A percentile compares a stretch with the other conserved stretches of the same genome.
These are phyloP conservation scores for Aspergillus niger DNA, from an alignment of 2,329 filamentous ascomycete genomes.

Conservation along the genomic window DNA sequence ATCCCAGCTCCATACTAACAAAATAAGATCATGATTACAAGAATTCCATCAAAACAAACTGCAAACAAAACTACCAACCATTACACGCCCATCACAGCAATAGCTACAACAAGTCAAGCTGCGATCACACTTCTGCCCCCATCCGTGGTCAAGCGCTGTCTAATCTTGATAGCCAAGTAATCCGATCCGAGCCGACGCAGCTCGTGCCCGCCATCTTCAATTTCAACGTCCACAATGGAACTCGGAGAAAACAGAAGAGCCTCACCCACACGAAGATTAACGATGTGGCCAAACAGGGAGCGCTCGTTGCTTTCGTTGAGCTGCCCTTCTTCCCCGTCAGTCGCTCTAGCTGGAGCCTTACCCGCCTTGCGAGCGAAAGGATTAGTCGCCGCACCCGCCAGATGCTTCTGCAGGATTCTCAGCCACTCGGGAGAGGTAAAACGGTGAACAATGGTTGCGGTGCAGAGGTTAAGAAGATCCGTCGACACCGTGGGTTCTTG, in stretches of 20 bases:
- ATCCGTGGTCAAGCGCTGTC: too few species aligned
- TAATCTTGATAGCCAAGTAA: too few species aligned
- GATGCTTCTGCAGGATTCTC: slow-evolving; percentile 41
- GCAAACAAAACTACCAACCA: too few species aligned
- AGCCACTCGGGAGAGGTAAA: slow-evolving; percentile 68
- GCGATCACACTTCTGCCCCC: too few species aligned
- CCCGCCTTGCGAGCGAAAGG: background rate
- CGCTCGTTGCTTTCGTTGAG: background rate
- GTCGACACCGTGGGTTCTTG: slow-evolving; percentile 73
- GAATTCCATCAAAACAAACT: too few species aligned
- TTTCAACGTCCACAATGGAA: background rate
- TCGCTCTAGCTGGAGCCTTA: background rate
- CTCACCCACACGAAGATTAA: background rate
- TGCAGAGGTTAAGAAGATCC: slow-evolving; percentile 67
- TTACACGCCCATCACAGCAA: too few species aligned
- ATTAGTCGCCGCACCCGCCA: slow-evolving; percentile 41
- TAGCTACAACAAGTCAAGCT: too few species aligned
- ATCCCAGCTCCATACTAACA: too few species aligned
- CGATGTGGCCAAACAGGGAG: background rate
- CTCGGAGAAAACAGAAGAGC: background rate
- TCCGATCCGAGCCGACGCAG: too few species aligned
- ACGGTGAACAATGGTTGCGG: slow-evolving; percentile 68
- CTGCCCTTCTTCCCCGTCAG: background rate
- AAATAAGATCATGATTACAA: too few species aligned
- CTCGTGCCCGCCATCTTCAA: background rate